Conservation (phyloP, 2,329 filamentous ascomycete genomes). For the Leptoxyphium fumago region DNA sequence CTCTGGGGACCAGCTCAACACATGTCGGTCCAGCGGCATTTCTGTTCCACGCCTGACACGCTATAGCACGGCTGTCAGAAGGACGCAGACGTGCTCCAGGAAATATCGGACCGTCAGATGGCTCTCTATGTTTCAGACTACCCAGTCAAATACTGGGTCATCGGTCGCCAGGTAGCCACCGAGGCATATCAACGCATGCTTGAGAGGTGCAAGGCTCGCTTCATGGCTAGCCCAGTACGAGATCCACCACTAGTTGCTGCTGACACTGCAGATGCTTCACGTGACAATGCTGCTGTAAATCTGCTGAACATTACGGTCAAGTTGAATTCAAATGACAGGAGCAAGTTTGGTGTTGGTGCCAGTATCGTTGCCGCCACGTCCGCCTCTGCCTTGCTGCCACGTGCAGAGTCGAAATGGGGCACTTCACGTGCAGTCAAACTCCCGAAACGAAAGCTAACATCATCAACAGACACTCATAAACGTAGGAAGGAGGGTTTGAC, state of each 20-base stretch:
- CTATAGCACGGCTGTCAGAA: constrained; percentile 12
- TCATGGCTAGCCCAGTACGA: too few species aligned
- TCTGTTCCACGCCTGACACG: not conserved
- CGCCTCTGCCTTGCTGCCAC: not conserved
- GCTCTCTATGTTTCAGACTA: constrained; percentile 15
- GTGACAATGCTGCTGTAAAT: not conserved
- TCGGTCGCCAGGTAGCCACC: constrained; percentile 9
- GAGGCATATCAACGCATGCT: constrained; percentile 10
- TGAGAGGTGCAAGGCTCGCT: constrained; percentile 8
- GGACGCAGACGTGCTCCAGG: constrained; percentile 15
- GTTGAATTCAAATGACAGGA: not conserved
- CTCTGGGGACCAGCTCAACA: not conserved
- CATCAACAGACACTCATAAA: not conserved
- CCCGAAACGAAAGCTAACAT: not conserved
- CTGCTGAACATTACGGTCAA: not conserved
- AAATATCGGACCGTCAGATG: constrained; percentile 15
- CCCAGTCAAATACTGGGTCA: constrained; percentile 15
- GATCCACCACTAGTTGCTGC: not conserved
- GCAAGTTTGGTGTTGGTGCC: not conserved
- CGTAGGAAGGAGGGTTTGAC: not conserved
- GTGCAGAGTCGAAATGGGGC: not conserved
- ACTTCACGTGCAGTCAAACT: not conserved
- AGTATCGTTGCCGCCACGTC: not conserved
- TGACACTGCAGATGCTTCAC: not conserved
- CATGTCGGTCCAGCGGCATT: not conserved